phyloP scores from a whole-genome alignment of 768 basidiomycete species.

The Clavulina sp. region DNA sequence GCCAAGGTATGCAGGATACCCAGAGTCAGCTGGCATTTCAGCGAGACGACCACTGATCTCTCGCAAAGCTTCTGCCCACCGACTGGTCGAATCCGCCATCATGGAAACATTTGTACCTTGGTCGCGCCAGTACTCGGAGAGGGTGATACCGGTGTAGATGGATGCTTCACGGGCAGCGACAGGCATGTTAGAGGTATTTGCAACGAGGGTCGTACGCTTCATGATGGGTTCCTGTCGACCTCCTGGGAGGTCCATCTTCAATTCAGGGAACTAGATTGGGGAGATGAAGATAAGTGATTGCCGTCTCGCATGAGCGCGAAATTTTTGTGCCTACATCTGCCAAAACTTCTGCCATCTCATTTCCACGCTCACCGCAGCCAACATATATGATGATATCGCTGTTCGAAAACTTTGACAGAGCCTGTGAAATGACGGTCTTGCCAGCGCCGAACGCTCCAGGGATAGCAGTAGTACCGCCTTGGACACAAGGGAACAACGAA shows the following conservation, averaged over 20 bases:
- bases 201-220: conserved; percentile 98
- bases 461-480: conserved; percentile 92
- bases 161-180: conserved; percentile 98
- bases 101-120: conserved; percentile 95
- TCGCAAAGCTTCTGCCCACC: conserved; percentile 97
- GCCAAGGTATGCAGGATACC: conserved; percentile 91
- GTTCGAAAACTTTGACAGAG: conserved; percentile 95
- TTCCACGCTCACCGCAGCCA: conserved; percentile 96
- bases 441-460: conserved; percentile 98
- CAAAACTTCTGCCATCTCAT: conserved; percentile 89
- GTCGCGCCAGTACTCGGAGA: conserved; percentile 99
- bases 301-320: not conserved
- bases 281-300: not conserved
- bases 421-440: conserved; percentile 97
- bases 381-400: conserved; percentile 99
- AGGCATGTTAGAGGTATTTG: conserved; percentile 99
- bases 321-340: conserved; percentile 48
- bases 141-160: conserved; percentile 97
- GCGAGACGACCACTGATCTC: conserved; percentile 98
- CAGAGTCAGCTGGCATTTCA: conserved; percentile 99
- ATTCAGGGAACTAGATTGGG: conserved; percentile 39
- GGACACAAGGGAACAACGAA: conserved; percentile 95
- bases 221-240: conserved; percentile 95
- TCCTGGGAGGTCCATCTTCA: conserved; percentile 80
- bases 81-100: conserved; percentile 99